phyloP scores from a whole-genome alignment of 2,329 filamentous ascomycete species.

The Calonectria crousiana region DNA sequence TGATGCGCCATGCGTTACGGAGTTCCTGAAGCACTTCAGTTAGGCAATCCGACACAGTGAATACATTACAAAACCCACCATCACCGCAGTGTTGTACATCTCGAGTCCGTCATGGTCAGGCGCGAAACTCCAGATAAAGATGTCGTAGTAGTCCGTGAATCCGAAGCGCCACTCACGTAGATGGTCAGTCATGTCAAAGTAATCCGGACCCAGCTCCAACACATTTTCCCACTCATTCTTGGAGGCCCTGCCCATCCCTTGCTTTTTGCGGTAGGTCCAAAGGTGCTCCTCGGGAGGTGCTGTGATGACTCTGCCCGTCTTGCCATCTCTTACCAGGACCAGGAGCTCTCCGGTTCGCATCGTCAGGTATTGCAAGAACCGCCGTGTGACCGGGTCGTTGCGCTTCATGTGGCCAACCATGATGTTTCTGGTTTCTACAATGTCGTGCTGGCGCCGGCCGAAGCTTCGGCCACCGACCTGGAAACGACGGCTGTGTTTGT shows the following conservation, averaged over 20 bases:
- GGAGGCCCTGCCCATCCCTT: constrained; percentile 42
- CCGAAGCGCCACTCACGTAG: constrained; percentile 44
- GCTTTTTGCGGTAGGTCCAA: constrained; percentile 43
- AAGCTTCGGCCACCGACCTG: constrained; percentile 38
- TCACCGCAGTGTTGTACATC: constrained; percentile 36
- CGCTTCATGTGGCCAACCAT: constrained; percentile 46
- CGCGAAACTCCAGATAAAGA: constrained; percentile 45
- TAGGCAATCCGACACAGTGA: not conserved
- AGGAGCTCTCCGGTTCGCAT: constrained; percentile 44
- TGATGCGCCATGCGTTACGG: constrained; percentile 43
- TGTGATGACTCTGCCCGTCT: constrained; percentile 45
- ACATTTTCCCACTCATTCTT: constrained; percentile 43
- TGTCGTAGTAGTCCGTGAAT: constrained; percentile 46
- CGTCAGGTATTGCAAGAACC: constrained; percentile 45
- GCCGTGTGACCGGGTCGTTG: constrained; percentile 42
- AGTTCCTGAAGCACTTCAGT: constrained; percentile 35
- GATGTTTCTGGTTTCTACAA: constrained; percentile 45
- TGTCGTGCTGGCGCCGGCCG: constrained; percentile 39
- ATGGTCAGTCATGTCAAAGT: constrained; percentile 39
- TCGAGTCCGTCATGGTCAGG: constrained; percentile 30
- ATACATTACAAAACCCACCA: constrained; percentile 16
- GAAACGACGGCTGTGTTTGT: constrained; percentile 28
- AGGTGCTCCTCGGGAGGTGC: constrained; percentile 40
- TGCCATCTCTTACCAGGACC: constrained; percentile 46
- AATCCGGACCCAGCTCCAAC: constrained; percentile 39